phyloP scores from a whole-genome alignment of 2,329 filamentous ascomycete species.

The Sclerotinia nivalis region DNA sequence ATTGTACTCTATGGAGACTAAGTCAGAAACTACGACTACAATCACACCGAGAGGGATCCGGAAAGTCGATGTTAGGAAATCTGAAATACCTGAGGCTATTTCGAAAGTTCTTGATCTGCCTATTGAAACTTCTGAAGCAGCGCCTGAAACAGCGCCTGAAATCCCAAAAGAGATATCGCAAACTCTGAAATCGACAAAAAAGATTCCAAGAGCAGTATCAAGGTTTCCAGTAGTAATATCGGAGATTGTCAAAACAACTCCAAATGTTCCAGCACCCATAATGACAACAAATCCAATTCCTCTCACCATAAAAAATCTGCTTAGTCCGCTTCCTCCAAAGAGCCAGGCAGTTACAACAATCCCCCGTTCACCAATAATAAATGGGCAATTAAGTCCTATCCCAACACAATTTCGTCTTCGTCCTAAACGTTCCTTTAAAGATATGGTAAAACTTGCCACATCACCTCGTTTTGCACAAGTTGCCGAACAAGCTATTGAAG shows the following conservation, averaged over 20 bases:
- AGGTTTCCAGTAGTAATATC: slow-evolving; percentile 3
- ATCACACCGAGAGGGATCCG: neutral
- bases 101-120: neutral
- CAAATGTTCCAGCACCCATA: neutral
- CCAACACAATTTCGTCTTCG: slow-evolving; percentile 11
- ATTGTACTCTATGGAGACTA: neutral
- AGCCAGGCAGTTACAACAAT: neutral
- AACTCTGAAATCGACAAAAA: neutral
- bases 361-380: slow-evolving; percentile 4
- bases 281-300: neutral
- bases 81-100: neutral
- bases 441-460: slow-evolving; percentile 7
- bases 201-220: neutral
- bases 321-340: neutral
- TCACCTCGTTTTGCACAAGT: slow-evolving; percentile 14
- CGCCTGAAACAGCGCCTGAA: neutral
- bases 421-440: slow-evolving; percentile 21
- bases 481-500: slow-evolving; percentile 23
- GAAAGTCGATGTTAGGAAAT: neutral
- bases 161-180: neutral
- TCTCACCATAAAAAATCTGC: neutral
- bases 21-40: neutral
- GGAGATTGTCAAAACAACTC: neutral
- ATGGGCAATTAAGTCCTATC: slow-evolving; percentile 3
- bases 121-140: neutral